Conservation (phyloP, 768 basidiomycete species). For the Xanthoconium stramineum region DNA sequence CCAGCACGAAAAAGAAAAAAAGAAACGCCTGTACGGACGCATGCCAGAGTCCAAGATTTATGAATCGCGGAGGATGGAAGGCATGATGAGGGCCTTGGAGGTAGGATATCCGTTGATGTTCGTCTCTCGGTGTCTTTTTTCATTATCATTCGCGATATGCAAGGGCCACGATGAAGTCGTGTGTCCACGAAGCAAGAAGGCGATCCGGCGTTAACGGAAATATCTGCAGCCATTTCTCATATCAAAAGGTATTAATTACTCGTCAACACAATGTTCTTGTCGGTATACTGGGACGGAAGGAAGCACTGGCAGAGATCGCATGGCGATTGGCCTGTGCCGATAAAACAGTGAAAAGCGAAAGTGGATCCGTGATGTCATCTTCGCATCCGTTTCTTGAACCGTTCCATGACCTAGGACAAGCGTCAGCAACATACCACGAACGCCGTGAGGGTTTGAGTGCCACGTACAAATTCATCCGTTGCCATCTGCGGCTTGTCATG, state of each 20-base stretch:
- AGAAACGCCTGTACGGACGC: too few relatives aligned
- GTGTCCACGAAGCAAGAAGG: too few relatives aligned
- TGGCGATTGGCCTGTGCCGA: background rate
- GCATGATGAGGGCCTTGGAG: too few relatives aligned
- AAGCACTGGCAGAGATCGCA: background rate
- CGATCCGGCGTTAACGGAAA: too few relatives aligned
- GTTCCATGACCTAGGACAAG: slow-evolving; percentile 79
- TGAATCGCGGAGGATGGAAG: too few relatives aligned
- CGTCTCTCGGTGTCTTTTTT: too few relatives aligned
- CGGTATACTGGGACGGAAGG: too few relatives aligned
- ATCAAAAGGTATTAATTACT: background rate
- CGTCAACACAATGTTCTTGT: background rate
- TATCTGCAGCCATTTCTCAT: background rate
- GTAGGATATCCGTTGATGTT: too few relatives aligned
- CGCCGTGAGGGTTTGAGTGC: background rate
- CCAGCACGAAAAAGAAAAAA: too few relatives aligned
- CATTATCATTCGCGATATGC: too few relatives aligned
- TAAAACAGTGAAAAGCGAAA: background rate
- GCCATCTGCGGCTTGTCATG: slow-evolving; percentile 73
- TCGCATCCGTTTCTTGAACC: slow-evolving; percentile 96
- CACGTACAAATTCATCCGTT: slow-evolving; percentile 82
- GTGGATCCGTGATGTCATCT: slow-evolving; percentile 40
- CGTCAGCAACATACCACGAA: background rate
- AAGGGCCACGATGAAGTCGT: too few relatives aligned
- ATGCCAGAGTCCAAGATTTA: too few relatives aligned